Base-by-base conservation (phyloP, 2,329 filamentous ascomycete species). In the Cytospora schulzeri region DNA sequence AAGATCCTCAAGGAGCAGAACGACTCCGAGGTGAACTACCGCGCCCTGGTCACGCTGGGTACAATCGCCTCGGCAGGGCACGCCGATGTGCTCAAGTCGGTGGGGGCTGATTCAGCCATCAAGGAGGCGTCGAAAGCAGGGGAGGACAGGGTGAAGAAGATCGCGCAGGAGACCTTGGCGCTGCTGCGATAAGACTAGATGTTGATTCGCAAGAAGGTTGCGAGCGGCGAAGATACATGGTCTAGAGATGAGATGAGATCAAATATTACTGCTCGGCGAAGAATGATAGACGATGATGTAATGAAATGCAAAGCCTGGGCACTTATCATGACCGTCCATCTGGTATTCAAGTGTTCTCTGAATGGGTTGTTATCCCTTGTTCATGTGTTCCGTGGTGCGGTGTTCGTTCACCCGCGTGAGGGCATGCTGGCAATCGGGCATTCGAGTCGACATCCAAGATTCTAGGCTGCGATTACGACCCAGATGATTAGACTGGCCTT, bases 21-120 rank as follows among this genome's bases (percentile, higher is more conserved):
- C 2, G 93, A 98, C 70, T 86, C 88, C 0, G 95, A 98, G 74
- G 91, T 92, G 0, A 78, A 95, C 4, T 98, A 93, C 74, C 87
- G 95, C 26, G 87, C 87, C 0, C 81, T 98, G 7, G 91, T 96
- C 8, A 92, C 91, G 0, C 77, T 94, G 0, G 96, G 95, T 0
- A 99, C 93, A 1, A 74, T 96, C 65, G 75, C 92, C 28, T 81
- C 80, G 7, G 78, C 91, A 17, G 82, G 87, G n/a, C 78, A 76
- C 1, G 76, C 75, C 58, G 77, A 77, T 2, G 77, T 78, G 67
- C 79, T 77, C 38, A 78, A 73, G 70, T 78, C 76, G 31, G 70
- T 83, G 6, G 77, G 76, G 0, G 77, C 80, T 9, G 73, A 75
- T 6, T 69, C 70, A 15, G 79, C 78, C 74, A 75, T 85, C 14